Percentiles rank a stretch among this genome's conserved stretches.
Conservation (phyloP, 345 rosid genomes). For the Brassica carinata region DNA sequence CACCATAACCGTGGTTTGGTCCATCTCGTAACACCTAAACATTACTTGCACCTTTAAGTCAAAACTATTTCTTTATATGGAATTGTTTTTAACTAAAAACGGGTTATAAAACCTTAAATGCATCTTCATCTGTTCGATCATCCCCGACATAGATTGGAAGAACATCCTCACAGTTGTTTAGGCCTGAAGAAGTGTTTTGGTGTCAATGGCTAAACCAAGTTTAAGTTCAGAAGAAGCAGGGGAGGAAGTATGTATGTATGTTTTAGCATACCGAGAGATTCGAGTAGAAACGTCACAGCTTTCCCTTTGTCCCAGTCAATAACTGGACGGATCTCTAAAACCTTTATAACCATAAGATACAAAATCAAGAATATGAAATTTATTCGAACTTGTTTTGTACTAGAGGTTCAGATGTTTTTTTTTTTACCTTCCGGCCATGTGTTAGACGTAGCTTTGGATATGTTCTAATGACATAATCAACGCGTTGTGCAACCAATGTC, state of each 20-base stretch:
- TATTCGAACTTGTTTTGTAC: neutral
- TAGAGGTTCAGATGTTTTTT: conserved; percentile 2
- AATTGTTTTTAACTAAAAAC: neutral
- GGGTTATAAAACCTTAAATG: conserved; percentile 60
- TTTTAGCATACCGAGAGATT: conserved; percentile 73
- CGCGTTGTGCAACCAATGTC: conserved; percentile 59
- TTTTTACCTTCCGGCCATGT: conserved; percentile 73
- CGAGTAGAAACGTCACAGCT: conserved; percentile 84
- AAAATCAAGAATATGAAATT: neutral
- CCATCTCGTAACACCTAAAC: conserved; percentile 77
- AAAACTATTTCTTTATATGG: neutral
- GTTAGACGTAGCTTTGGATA: conserved; percentile 64
- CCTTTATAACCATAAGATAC: conserved; percentile 46
- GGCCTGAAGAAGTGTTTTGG: conserved; percentile 45
- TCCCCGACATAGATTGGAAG: conserved; percentile 97
- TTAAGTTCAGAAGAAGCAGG: conserved; percentile 10
- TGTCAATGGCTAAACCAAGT: conserved; percentile 1
- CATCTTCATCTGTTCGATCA: conserved; percentile 98
- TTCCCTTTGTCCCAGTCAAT: conserved; percentile 97
- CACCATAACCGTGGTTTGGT: conserved; percentile 68
- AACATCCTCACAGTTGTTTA: conserved; percentile 69
- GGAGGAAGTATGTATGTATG: neutral
- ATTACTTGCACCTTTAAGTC: conserved; percentile 16
- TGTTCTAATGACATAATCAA: conserved; percentile 51
- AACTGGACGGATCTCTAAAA: conserved; percentile 88